Evolutionary conservation across 257 asterid genomes (phyloP), one percentile per base, ranked within the genome.

Genomic region (Solanum gandarillasii): DNA sequence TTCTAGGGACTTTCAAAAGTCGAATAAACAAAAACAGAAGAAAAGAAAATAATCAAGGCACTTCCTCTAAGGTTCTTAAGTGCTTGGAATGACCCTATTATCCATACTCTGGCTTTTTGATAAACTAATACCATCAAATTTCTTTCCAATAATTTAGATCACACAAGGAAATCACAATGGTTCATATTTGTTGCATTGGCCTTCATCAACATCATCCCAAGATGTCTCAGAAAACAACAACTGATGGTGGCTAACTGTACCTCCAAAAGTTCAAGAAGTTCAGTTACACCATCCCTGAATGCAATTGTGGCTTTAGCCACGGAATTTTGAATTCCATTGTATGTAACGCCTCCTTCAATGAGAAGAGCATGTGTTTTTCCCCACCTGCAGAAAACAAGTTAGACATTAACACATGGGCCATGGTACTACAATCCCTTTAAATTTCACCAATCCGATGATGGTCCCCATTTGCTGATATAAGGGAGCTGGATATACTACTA

Each of bases 361-460:
- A 96, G 98, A 93, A 96, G 98, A 83, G 89, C 98, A 89, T 96
- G 99, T 58, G 98, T 92, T 92, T 95, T 95, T 88, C 88, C 98
- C 98, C 98, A 95, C 98, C 99, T 96, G 92, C 92, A 91, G 90
- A 85, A 38, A 87, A 32, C 71, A 74, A 88, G 20, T 76, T 38
- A 32, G 86, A 62, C 75, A 87, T 79, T 79, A 79, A 27, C 25
- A 43, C 84, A 79, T 25, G 4, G 84, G 25, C 36, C 12, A 25
- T 13, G 62, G 84, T 41, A 41, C 38, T 25, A 41, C 25, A 79
- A 79, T 41, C 65, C 36, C 62, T 79, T 79, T 14, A 43, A 78
- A 41, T 6, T 78, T 78, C 84, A 78, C 36, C 65, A 25, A 36
- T 21, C 82, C 5, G 3, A 74, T 21, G 48, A 74, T 21, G 48